Conservation (phyloP, 345 rosid species). For the Limnanthes douglasii region DNA sequence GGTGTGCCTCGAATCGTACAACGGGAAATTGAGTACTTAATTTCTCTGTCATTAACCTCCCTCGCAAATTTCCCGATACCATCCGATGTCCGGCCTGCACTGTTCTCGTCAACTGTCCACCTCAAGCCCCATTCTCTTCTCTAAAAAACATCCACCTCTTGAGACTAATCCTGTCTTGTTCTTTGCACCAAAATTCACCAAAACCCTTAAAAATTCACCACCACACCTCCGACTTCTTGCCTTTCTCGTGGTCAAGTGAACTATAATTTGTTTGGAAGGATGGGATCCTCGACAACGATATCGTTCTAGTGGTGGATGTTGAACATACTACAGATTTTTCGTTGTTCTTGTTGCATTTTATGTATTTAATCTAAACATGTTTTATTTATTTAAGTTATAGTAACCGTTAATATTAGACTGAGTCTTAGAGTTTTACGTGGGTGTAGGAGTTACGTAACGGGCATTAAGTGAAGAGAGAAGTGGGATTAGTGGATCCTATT, state of each 20-base stretch:
- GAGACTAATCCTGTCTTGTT: conserved; percentile 20
- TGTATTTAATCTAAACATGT: too few species aligned
- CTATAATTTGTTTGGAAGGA: conserved; percentile 47
- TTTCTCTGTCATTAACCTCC: conserved; percentile 41
- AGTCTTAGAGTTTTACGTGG: too few species aligned
- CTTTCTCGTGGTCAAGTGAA: conserved; percentile 50
- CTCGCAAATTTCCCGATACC: conserved; percentile 41
- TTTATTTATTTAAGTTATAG: too few species aligned
- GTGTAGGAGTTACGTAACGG: too few species aligned
- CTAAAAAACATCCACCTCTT: conserved; percentile 85
- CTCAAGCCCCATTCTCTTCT: conserved; percentile 54
- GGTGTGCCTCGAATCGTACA: too few species aligned
- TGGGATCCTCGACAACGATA: conserved; percentile 32
- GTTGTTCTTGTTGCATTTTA: too few species aligned
- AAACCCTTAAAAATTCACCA: conserved; percentile 7
- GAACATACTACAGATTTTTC: too few species aligned
- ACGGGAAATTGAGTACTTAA: too few species aligned
- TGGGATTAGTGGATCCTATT: too few species aligned
- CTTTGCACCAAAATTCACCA: conserved; percentile 1
- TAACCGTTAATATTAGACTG: too few species aligned
- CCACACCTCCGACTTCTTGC: conserved; percentile 24
- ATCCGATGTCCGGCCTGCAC: conserved; percentile 87
- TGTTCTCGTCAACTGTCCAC: conserved; percentile 64
- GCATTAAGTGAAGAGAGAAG: too few species aligned
- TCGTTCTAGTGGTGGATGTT: conserved; percentile 14